Evolutionary conservation across 1,284 basidiomycete species (phyloP), one percentile per base, ranked within the genome.

Genomic region (Coniferiporia sulphurascens): DNA sequence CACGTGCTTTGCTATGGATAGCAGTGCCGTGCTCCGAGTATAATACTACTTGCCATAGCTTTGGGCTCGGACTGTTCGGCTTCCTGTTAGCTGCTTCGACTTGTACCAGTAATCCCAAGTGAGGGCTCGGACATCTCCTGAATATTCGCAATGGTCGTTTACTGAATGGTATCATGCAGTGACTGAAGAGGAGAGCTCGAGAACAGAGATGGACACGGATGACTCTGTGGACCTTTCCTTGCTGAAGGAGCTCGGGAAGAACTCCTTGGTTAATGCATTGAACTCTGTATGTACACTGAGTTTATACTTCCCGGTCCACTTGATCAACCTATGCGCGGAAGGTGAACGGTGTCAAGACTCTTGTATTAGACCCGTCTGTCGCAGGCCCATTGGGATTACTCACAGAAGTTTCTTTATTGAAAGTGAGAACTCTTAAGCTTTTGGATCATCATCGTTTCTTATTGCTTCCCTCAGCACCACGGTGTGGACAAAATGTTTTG

Each of bases 401-500:
- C 27, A 94, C 91, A 1, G 95, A 99, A 68, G 93, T 98, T 0
- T 84, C 93, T 1, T 74, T 94, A 19, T 78, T 99, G 61, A 97
- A 98, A 84, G 95, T 94, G 60, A 41, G 73, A 66, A 17, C 58
- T 17, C 9, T 38, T 46, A 55, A 36, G 41, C 38, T 48, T 48
- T 51, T 22, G 50, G n/a, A 36, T 52, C 19, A 5, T 38, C 27
- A 5, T 17, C 19, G 22, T 52, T 36, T 19, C 44, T 38, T 48
- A 27, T 55, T 45, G 45, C 54, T 3, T 10, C 34, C 1, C 58
- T 51, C 67, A 98, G 91, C 92, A 98, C 71, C 95, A 98, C 82
- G 95, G 94, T 3, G 95, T 99, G 3, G 96, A 98, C 76, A 97
- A 97, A 78, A 96, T 99, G 90, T 98, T 97, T 74, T 99, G 97